Evolutionary conservation across 1,284 basidiomycete species (phyloP).

Genomic region (Rhodofomes roseus): DNA sequence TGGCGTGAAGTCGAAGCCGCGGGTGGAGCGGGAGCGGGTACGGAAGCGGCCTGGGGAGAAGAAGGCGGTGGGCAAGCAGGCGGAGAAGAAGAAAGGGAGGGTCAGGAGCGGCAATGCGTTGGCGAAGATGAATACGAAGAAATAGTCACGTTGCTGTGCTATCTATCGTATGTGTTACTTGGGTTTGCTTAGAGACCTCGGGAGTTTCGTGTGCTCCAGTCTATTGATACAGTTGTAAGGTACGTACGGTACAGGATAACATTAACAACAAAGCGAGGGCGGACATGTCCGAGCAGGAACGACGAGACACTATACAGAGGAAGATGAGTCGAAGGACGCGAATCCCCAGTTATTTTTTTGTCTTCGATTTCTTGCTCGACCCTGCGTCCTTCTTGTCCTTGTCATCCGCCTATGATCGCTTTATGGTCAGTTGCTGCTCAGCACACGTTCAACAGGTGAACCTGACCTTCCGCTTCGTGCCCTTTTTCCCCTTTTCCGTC

Average conservation of each 20-base stretch:
- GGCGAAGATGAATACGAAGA: constrained; percentile 56
- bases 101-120: constrained; percentile 56
- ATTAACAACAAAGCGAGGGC: not conserved
- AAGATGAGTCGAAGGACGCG: constrained; percentile 3
- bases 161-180: not conserved
- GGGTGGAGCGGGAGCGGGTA: constrained; percentile 37
- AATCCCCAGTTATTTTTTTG: constrained; percentile 31
- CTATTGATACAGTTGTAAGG: constrained; percentile 3
- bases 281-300: not conserved
- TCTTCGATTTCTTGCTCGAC: constrained; percentile 44
- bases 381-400: constrained; percentile 29
- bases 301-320: not conserved
- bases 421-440: too few species aligned
- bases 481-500: constrained; percentile 38
- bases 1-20: constrained; percentile 31
- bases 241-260: constrained; percentile 1
- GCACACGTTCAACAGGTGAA: too few species aligned
- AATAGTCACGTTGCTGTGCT: constrained; percentile 30
- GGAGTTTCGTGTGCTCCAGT: not conserved
- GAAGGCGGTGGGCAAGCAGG: constrained; percentile 21
- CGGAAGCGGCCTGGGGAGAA: constrained; percentile 45
- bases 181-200: not conserved
- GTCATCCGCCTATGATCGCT: constrained; percentile 17
- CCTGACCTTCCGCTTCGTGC: constrained; percentile 73
- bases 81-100: constrained; percentile 43